Evolutionary conservation across 129 eudicot genomes (phyloP).

Genomic region (Helichrysum umbraculigerum): DNA sequence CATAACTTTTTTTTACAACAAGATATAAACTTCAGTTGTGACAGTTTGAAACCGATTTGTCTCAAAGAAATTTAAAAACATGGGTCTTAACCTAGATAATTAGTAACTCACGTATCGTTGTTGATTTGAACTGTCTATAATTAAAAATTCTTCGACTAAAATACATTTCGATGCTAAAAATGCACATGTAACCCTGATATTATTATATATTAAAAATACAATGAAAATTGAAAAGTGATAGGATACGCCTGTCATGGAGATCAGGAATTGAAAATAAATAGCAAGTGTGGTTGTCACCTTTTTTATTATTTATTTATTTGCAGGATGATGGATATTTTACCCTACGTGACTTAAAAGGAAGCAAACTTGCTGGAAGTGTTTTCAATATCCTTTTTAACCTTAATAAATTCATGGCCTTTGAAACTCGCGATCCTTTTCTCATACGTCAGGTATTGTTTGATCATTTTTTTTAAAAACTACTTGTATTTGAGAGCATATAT

Average conservation of each 20-base stretch:
- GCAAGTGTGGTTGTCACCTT: neutral
- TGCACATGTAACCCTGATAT: neutral
- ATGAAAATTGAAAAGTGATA: neutral
- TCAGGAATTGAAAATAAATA: neutral
- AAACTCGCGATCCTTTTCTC: conserved; percentile 95
- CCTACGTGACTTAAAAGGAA: conserved; percentile 77
- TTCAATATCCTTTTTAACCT: conserved; percentile 96
- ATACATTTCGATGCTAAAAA: neutral
- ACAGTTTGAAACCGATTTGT: neutral
- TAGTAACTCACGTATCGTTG: neutral
- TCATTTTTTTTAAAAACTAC: neutral
- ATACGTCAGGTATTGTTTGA: conserved; percentile 76
- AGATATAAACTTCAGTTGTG: neutral
- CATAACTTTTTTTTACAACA: neutral
- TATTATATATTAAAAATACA: neutral
- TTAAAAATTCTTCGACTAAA: neutral
- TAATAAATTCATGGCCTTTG: conserved; percentile 96
- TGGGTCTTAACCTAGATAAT: neutral
- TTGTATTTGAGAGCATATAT: neutral
- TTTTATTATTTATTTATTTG: neutral
- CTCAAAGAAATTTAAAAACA: neutral
- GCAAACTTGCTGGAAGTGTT: conserved; percentile 84
- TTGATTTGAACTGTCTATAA: neutral
- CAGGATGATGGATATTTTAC: conserved; percentile 80
- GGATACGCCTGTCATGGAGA: neutral